These are phyloP conservation scores for Amanita phalloides DNA, from an alignment of 768 basidiomycete species.

Conservation along the genomic window DNA sequence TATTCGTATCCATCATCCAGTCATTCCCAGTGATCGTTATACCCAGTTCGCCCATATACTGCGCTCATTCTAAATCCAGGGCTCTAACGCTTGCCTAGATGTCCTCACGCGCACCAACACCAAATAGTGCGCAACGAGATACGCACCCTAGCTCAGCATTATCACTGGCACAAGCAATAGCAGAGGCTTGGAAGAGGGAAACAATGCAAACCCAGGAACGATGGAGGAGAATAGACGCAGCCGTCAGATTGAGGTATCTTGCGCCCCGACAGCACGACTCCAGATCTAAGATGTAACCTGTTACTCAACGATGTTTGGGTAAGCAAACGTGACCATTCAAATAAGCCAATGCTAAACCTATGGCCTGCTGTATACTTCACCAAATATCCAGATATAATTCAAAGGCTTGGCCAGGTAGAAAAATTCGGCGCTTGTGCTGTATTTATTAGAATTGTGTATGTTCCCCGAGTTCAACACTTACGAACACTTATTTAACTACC, in stretches of 20 bases:
- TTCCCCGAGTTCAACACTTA: background rate
- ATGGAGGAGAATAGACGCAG: conserved; percentile 43
- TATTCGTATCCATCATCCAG: conserved; percentile 22
- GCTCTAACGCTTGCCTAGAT: conserved; percentile 25
- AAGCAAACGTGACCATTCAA: background rate
- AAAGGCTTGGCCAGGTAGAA: background rate
- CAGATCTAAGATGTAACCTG: conserved; percentile 43
- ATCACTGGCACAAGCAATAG: conserved; percentile 54
- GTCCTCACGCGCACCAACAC: conserved; percentile 31
- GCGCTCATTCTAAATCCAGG: conserved; percentile 21
- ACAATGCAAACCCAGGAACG: conserved; percentile 45
- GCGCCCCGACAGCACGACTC: conserved; percentile 25
- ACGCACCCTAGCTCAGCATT: conserved; percentile 20
- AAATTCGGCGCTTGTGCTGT: background rate
- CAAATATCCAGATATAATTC: background rate
- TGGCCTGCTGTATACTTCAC: background rate
- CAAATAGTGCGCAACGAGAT: conserved; percentile 22
- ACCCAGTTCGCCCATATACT: conserved; percentile 19
- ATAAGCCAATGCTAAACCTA: background rate
- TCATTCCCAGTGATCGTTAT: conserved; percentile 24
- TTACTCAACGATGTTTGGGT: background rate
- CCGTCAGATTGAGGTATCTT: conserved; percentile 39
- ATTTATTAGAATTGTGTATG: conserved; percentile 6
- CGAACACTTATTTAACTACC: background rate
- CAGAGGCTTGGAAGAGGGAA: conserved; percentile 57